Evolutionary conservation across 1,284 basidiomycete species (phyloP).

Genomic region (Cryptococcus depauperatus): DNA sequence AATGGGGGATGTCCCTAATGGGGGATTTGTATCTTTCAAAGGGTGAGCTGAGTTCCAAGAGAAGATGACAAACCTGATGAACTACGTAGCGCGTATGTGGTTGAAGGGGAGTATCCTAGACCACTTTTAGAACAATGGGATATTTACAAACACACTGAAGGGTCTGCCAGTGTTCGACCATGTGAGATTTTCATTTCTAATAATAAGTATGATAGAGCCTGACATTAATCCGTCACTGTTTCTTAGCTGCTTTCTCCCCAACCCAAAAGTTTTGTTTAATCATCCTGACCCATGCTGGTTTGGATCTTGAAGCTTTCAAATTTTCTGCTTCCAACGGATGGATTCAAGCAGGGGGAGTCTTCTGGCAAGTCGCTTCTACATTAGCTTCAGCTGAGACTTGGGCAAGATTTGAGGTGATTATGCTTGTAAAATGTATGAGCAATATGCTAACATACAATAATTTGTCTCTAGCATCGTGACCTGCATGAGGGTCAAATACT

Average conservation of each 20-base stretch:
- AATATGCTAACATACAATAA: not conserved
- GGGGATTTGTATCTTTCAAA: constrained; percentile 68
- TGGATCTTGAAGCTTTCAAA: constrained; percentile 73
- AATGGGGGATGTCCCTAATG: constrained; percentile 59
- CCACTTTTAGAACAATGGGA: constrained; percentile 78
- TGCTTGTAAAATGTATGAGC: not conserved
- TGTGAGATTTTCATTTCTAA: constrained; percentile 51
- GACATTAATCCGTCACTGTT: constrained; percentile 47
- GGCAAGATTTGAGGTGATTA: constrained; percentile 72
- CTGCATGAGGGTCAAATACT: constrained; percentile 97
- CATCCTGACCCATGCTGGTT: constrained; percentile 77
- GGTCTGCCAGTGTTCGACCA: constrained; percentile 77
- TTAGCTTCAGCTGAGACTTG: constrained; percentile 69
- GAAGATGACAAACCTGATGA: constrained; percentile 6
- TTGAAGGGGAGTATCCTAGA: constrained; percentile 73
- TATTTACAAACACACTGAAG: constrained; percentile 59
- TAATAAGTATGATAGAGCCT: no score
- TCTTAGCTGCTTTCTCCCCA: constrained; percentile 51
- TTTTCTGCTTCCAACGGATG: constrained; percentile 59
- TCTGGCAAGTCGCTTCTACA: constrained; percentile 78
- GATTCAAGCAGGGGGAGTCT: constrained; percentile 75
- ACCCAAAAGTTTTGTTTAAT: constrained; percentile 77
- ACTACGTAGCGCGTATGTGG: constrained; percentile 59
- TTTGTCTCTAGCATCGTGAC: constrained; percentile 72
- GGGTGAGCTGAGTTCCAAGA: constrained; percentile 45